These are phyloP conservation scores for Bolboschoenus planiculmis DNA, from an alignment of 176 grass and related monocot species.

Conservation along the genomic window DNA sequence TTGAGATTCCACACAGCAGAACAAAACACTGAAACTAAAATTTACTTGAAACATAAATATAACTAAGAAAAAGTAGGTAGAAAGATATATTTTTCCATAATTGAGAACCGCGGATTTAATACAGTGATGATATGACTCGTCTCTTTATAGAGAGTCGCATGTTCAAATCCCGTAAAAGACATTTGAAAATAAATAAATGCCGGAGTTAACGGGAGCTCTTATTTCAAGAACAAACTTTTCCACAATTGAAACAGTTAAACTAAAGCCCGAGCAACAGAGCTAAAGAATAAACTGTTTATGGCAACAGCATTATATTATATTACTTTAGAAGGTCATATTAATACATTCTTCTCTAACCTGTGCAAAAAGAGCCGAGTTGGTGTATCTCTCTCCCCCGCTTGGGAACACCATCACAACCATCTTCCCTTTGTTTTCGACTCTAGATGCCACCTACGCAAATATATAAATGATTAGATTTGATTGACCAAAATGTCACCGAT, in stretches of 20 bases:
- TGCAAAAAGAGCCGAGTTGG: conserved; percentile 53
- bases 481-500: not conserved
- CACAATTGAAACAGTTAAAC: not conserved
- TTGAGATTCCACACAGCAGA: not conserved
- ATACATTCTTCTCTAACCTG: conserved; percentile 57
- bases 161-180: no score
- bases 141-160: no score
- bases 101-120: no score
- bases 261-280: no score
- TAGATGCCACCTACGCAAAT: conserved; percentile 46
- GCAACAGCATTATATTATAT: not conserved
- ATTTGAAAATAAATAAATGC: no score
- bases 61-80: not conserved
- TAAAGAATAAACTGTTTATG: not conserved
- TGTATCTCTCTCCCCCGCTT: conserved; percentile 62
- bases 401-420: conserved; percentile 73
- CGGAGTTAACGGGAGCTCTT: no score
- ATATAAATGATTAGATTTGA: conserved; percentile 7
- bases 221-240: no score
- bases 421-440: conserved; percentile 62
- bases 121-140: no score
- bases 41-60: not conserved
- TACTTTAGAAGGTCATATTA: conserved; percentile 51
- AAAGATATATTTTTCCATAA: not conserved
- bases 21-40: not conserved